phyloP scores from a whole-genome alignment of 2,329 filamentous ascomycete genomes.

The Arthroderma sp. region DNA sequence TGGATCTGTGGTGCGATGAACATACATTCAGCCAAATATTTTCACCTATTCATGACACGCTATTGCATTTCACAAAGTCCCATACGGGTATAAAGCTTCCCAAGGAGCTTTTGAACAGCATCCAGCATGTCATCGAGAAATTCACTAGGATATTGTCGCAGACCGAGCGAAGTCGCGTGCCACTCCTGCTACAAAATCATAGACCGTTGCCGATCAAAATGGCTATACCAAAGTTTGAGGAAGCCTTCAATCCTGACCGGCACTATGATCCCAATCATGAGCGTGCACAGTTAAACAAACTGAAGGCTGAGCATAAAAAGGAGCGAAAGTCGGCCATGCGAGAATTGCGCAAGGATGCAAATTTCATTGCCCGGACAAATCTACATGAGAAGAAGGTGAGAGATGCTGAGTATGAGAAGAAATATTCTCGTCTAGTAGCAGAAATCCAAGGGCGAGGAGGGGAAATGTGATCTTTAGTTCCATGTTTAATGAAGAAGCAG shows the following conservation, averaged over 20 bases:
- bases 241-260: conserved; percentile 82
- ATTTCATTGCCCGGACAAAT: conserved; percentile 84
- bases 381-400: conserved; percentile 83
- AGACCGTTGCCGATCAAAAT: conserved; percentile 75
- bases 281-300: conserved; percentile 68
- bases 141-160: conserved; percentile 38
- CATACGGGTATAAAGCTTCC: conserved; percentile 36
- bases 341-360: conserved; percentile 87
- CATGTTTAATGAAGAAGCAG: too few species aligned
- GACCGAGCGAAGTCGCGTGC: conserved; percentile 55
- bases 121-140: conserved; percentile 21
- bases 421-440: conserved; percentile 79
- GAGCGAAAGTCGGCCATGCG: conserved; percentile 91
- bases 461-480: too few species aligned
- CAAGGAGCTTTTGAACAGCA: conserved; percentile 15
- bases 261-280: conserved; percentile 96
- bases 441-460: conserved; percentile 96
- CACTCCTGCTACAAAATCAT: conserved; percentile 81
- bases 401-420: conserved; percentile 90
- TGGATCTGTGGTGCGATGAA: conserved; percentile 60
- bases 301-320: conserved; percentile 83
- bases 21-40: conserved; percentile 70
- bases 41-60: conserved; percentile 44
- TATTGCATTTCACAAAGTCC: conserved; percentile 48
- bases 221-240: conserved; percentile 88